Conservation (phyloP, 169 alveolate species). For the Plasmodium fragile region DNA sequence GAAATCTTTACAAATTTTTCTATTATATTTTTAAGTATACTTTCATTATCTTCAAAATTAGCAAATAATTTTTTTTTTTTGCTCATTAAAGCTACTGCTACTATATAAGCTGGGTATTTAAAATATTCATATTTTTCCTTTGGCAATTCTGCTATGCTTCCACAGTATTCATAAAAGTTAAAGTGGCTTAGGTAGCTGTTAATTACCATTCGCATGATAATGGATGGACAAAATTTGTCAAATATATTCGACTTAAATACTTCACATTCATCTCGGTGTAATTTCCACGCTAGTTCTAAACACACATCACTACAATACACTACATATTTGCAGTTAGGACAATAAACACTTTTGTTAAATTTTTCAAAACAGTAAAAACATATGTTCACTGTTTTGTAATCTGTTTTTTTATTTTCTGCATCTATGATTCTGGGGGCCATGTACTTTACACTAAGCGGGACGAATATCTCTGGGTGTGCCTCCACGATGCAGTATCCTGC, state of each 20-base stretch:
- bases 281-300: constrained; percentile 56
- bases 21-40: constrained; percentile 45
- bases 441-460: constrained; percentile 53
- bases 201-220: constrained; percentile 62
- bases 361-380: constrained; percentile 70
- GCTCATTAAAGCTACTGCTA: constrained; percentile 67
- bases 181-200: constrained; percentile 51
- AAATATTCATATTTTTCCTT: constrained; percentile 67
- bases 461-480: constrained; percentile 55
- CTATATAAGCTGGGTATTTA: constrained; percentile 70
- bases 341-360: constrained; percentile 42
- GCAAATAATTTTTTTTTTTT: constrained; percentile 37
- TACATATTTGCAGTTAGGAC: constrained; percentile 68
- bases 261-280: constrained; percentile 74
- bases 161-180: constrained; percentile 69
- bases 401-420: constrained; percentile 19
- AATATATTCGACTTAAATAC: constrained; percentile 40
- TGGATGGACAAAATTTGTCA: constrained; percentile 65
- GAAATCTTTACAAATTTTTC: constrained; percentile 64
- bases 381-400: constrained; percentile 34
- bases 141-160: constrained; percentile 25
- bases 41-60: constrained; percentile 63
- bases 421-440: constrained; percentile 64
- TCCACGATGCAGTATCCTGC: constrained; percentile 67
- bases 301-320: constrained; percentile 66